A percentile compares a stretch with the other conserved stretches of the same genome.
Conservation (phyloP, 228 moss, liverwort and hornwort genomes). For the Sphagnum fallax region DNA sequence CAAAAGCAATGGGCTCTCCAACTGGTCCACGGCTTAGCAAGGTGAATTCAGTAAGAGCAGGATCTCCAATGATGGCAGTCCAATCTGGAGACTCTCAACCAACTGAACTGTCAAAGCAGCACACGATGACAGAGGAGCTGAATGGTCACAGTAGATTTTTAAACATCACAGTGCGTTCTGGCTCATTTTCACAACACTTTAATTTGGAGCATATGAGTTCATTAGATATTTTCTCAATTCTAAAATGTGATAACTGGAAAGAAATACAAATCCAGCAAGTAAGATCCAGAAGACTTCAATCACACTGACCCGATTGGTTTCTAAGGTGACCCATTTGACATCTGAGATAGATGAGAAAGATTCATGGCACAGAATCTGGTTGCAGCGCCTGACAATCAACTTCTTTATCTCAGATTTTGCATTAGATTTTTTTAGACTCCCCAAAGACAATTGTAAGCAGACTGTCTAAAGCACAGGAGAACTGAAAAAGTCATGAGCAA, state of each 20-base stretch:
- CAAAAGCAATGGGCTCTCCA: slow-evolving; percentile 14
- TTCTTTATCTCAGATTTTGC: not conserved
- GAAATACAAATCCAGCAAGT: too few species aligned
- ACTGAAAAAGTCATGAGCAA: too few species aligned
- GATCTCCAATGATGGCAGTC: slow-evolving; percentile 15
- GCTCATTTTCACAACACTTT: slow-evolving; percentile 64
- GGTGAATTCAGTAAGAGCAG: slow-evolving; percentile 7
- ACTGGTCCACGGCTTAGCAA: slow-evolving; percentile 28
- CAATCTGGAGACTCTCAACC: slow-evolving; percentile 8
- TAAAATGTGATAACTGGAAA: slow-evolving; percentile 2
- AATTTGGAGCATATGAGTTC: slow-evolving; percentile 50
- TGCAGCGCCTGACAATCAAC: not conserved
- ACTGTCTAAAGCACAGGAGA: not conserved
- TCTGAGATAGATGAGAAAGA: not conserved
- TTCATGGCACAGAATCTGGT: not conserved
- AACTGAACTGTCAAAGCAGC: not conserved
- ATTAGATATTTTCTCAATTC: slow-evolving; percentile 61
- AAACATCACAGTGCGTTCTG: slow-evolving; percentile 70
- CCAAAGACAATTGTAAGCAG: not conserved
- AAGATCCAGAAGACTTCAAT: too few species aligned
- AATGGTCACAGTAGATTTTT: slow-evolving; percentile 61
- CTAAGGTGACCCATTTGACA: not conserved
- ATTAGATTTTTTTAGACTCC: not conserved
- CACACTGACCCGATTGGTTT: too few species aligned
- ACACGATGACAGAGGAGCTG: slow-evolving; percentile 24